Evolutionary conservation across 176 grass and related monocot species (phyloP).

Genomic region (Tillandsia fasciculata): DNA sequence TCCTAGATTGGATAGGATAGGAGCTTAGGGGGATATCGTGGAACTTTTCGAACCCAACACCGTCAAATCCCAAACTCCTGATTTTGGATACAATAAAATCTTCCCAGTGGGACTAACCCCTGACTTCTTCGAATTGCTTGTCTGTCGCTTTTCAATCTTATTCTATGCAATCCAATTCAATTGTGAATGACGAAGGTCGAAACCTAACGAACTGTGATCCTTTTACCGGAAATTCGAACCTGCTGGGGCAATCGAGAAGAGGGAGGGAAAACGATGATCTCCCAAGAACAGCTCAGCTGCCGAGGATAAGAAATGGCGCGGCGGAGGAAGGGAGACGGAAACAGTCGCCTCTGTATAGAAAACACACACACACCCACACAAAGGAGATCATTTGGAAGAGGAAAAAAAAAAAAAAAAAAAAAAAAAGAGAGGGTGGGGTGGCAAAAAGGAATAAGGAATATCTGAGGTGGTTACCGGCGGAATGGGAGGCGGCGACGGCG

Average conservation of each 20-base stretch:
- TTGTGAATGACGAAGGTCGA: background rate
- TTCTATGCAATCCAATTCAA: background rate
- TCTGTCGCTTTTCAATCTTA: background rate
- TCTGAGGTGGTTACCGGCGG: background rate
- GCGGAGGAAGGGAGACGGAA: slow-evolving; percentile 1
- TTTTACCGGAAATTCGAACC: slow-evolving; percentile 9
- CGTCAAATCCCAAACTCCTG: too few species aligned
- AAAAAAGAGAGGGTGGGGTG: background rate
- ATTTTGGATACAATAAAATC: too few species aligned
- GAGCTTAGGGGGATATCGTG: too few species aligned
- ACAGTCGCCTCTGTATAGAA: background rate
- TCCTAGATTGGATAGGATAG: background rate
- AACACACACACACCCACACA: too few species aligned
- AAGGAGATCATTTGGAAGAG: too few species aligned
- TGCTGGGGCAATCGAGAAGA: background rate
- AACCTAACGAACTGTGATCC: background rate
- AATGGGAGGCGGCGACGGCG: background rate
- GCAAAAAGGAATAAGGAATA: background rate
- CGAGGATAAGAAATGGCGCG: background rate
- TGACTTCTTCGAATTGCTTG: too few species aligned
- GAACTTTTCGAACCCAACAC: too few species aligned
- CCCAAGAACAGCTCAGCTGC: background rate
- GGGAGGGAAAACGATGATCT: background rate
- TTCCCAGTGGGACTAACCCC: too few species aligned
- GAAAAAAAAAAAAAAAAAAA: background rate